Percentiles rank a stretch among this genome's conserved stretches.
These are phyloP conservation scores for Paecilomyces variotii DNA, from an alignment of 2,329 filamentous ascomycete species.

Conservation along the genomic window DNA sequence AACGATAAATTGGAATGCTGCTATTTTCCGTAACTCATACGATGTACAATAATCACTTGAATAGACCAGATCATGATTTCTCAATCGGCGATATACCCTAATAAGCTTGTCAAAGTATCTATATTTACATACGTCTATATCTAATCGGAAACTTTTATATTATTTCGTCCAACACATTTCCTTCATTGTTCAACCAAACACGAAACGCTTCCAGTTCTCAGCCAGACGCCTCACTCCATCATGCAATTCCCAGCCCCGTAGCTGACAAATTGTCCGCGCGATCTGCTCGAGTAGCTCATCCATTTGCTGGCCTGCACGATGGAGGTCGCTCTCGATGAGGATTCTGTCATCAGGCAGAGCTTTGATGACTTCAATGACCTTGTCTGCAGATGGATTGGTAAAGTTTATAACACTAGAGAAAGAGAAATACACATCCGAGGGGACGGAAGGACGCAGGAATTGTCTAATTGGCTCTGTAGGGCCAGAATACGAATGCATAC, in stretches of 20 bases:
- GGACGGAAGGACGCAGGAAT: conserved; percentile 66
- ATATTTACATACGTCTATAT: background rate
- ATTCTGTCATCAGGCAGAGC: conserved; percentile 69
- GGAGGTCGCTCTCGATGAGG: conserved; percentile 83
- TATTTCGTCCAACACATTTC: background rate
- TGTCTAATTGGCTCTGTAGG: conserved; percentile 65
- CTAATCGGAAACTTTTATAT: background rate
- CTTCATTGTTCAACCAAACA: conserved; percentile 47
- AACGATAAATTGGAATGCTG: too few species aligned
- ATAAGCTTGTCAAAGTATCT: background rate
- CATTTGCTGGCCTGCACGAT: conserved; percentile 73
- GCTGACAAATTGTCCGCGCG: conserved; percentile 63
- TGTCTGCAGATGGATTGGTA: conserved; percentile 43
- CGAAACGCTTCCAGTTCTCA: conserved; percentile 69
- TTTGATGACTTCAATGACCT: conserved; percentile 59
- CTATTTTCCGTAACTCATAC: too few species aligned
- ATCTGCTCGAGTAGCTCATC: conserved; percentile 69
- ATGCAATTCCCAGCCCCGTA: conserved; percentile 69
- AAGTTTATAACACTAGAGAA: conserved; percentile 83
- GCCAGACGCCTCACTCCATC: conserved; percentile 62
- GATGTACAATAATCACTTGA: too few species aligned
- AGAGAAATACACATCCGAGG: conserved; percentile 74
- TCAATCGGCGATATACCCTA: too few species aligned
- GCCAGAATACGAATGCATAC: conserved; percentile 88
- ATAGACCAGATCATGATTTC: too few species aligned